phyloP scores from a whole-genome alignment of 129 eudicot genomes.

The Artemisia argyi region DNA sequence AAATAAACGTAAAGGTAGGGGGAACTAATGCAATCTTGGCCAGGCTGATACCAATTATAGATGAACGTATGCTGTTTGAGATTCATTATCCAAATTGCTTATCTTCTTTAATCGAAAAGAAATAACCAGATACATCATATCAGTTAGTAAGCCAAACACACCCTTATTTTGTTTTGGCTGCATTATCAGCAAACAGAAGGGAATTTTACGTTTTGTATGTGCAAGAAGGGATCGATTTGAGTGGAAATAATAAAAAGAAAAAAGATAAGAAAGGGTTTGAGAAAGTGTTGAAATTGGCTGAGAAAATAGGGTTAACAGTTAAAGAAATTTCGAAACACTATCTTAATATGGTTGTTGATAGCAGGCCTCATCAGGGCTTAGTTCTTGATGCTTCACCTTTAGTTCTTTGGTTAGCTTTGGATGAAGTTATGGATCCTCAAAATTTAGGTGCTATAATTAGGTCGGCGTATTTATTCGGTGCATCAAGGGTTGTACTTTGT shows the following conservation, averaged over 20 bases:
- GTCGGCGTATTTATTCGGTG: slow-evolving; percentile 89
- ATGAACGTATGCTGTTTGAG: too few relatives aligned
- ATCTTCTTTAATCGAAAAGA: too few relatives aligned
- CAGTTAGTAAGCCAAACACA: too few relatives aligned
- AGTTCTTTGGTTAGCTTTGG: slow-evolving; percentile 94
- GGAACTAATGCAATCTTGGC: too few relatives aligned
- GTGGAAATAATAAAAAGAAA: slow-evolving; percentile 72
- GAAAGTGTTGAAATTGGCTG: slow-evolving; percentile 69
- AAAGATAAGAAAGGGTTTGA: slow-evolving; percentile 96
- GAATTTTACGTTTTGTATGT: slow-evolving; percentile 72
- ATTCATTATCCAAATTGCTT: too few relatives aligned
- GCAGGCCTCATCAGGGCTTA: slow-evolving; percentile 93
- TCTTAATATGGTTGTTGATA: slow-evolving; percentile 85
- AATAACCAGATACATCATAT: too few relatives aligned
- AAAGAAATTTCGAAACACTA: slow-evolving; percentile 84
- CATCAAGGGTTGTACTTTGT: slow-evolving; percentile 83
- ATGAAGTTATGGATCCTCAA: slow-evolving; percentile 97
- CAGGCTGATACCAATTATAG: too few relatives aligned
- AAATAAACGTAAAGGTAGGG: too few relatives aligned
- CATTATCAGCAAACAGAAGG: slow-evolving; percentile 76
- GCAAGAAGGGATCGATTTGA: slow-evolving; percentile 86
- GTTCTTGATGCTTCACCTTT: slow-evolving; percentile 91
- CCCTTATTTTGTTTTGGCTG: too few relatives aligned
- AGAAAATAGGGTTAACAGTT: slow-evolving; percentile 58
- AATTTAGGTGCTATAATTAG: slow-evolving; percentile 92